Evolutionary conservation across 768 basidiomycete genomes (phyloP).

Genomic region (Leccinum obscurum): DNA sequence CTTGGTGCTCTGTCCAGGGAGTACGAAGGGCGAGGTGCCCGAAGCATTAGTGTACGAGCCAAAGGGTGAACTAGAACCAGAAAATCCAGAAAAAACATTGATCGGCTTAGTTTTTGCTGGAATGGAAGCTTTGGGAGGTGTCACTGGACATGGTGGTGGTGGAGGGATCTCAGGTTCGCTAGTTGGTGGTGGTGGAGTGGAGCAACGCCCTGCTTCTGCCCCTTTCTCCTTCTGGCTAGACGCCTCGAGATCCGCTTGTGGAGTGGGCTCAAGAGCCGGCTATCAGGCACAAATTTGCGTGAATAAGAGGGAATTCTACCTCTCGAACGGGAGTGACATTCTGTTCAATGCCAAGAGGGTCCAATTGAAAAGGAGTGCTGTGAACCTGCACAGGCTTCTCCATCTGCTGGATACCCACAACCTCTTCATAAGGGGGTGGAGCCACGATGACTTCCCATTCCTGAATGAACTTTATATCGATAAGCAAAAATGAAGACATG

Average conservation of each 20-base stretch:
- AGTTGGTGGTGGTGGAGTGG: constrained; percentile 11
- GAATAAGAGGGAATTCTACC: constrained; percentile 14
- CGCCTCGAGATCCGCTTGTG: background rate
- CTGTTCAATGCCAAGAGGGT: constrained; percentile 2
- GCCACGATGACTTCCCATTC: constrained; percentile 35
- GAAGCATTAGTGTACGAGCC: constrained; percentile 28
- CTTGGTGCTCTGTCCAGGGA: constrained; percentile 15
- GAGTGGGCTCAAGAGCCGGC: constrained; percentile 13
- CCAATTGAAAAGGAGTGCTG: constrained; percentile 1
- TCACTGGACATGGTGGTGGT: constrained; percentile 11
- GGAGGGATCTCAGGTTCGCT: constrained; percentile 11
- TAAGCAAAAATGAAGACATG: constrained; percentile 21
- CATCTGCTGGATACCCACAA: constrained; percentile 8
- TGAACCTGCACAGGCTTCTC: constrained; percentile 15
- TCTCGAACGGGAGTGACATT: constrained; percentile 9
- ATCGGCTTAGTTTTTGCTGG: constrained; percentile 9
- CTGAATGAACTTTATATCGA: constrained; percentile 23
- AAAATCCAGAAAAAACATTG: constrained; percentile 43
- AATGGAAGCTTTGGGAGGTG: constrained; percentile 14
- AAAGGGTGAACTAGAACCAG: constrained; percentile 38
- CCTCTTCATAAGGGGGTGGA: constrained; percentile 32
- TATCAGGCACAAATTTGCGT: constrained; percentile 10
- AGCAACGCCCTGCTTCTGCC: constrained; percentile 6
- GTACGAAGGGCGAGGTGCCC: constrained; percentile 26
- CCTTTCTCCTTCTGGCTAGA: constrained; percentile 14